phyloP scores from a whole-genome alignment of 1,284 basidiomycete genomes.

The Xerocomus nothofagi region DNA sequence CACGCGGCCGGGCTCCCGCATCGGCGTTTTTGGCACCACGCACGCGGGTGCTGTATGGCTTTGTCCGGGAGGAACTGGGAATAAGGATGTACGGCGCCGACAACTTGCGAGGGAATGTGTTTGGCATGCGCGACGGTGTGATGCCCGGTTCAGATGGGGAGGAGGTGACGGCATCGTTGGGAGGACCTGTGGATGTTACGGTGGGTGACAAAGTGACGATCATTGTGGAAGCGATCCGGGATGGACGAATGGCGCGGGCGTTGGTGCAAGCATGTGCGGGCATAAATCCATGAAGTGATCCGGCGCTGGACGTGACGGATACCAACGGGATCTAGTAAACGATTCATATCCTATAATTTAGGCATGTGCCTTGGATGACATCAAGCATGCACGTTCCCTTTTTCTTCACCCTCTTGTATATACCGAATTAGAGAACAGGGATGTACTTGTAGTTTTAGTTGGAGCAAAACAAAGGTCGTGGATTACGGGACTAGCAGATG shows the following conservation, averaged over 20 bases:
- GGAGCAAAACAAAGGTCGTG: no score
- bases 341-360: constrained; percentile 2
- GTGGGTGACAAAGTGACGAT: constrained; percentile 65
- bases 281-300: constrained; percentile 16
- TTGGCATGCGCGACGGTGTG: constrained; percentile 25
- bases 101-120: constrained; percentile 45
- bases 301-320: neutral
- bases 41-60: constrained; percentile 69
- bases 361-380: neutral
- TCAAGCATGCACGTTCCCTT: no score
- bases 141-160: constrained; percentile 6
- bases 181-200: constrained; percentile 44
- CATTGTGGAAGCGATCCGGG: constrained; percentile 73
- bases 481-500: no score
- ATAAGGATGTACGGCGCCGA: constrained; percentile 74
- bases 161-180: constrained; percentile 12
- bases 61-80: constrained; percentile 62
- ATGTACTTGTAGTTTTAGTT: no score
- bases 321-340: neutral
- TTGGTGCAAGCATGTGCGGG: constrained; percentile 52
- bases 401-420: no score
- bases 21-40: constrained; percentile 55
- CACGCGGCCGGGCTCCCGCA: constrained; percentile 51
- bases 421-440: no score
- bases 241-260: constrained; percentile 66